Base-by-base conservation (phyloP, 2,329 filamentous ascomycete genomes). In the Trichoderma gracile region DNA sequence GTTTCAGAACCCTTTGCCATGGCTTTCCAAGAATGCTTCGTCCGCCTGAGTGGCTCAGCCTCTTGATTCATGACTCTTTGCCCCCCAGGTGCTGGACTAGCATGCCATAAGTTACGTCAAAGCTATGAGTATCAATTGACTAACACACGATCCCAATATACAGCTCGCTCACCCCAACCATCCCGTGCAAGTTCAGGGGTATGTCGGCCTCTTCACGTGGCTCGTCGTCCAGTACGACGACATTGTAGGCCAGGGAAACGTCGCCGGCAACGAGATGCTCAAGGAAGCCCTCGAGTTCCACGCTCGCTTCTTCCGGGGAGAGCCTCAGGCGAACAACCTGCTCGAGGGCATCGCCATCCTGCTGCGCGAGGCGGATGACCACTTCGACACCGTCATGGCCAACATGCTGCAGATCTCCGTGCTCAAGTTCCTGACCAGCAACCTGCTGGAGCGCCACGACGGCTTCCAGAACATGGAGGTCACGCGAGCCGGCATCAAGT, bases 301-400 rank as follows among this genome's bases (percentile, higher is more conserved):
- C 56, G 19, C 38, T n/a, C 56, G 56, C 56, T 59, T 59, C 56
- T 59, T 59, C 56, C 43, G 56, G 47, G 56, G 56, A 27, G 56
- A 59, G 30, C 42, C 23, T 7, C 56, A 49, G n/a, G 43, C 27
- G 5, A 59, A 59, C 27, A 59, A 59, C 40, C 14, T 59, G 56
- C 43, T 59, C 2, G 45, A 59, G 27, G 56, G 3, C 30, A 58
- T 59, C 23, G 56, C 56, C 21, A 40, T 49, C 14, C 19, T 59
- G 45, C 43, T 59, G 8, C 45, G 43, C 7, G 56, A 59, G 23
- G 45, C 56, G 2, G 15, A 59, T 14, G 56, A 49, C 19, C 56
- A 59, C 21, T 59, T 59, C n/a, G 56, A 59, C 56, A 19, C 56
- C 14, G 43, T 59, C 43, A 5, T 59, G 19, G 30, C 45, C 27